phyloP scores from a whole-genome alignment of 768 basidiomycete species.

The Panaeolus cyanescens region DNA sequence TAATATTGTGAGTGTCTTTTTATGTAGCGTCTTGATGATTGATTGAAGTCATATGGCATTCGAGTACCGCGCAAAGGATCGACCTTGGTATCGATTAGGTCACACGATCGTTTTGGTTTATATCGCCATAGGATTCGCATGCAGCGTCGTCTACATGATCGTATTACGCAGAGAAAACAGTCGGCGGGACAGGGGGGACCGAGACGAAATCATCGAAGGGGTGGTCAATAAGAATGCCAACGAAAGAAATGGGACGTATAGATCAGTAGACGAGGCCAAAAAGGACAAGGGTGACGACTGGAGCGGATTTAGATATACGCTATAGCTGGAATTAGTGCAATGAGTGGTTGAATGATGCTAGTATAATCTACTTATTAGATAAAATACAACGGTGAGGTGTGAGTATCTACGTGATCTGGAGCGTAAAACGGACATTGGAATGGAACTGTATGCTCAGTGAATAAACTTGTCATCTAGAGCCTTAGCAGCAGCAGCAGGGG shows the following conservation, averaged over 20 bases:
- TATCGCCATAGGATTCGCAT: slow-evolving; percentile 64
- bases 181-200: slow-evolving; percentile 62
- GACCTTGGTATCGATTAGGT: slow-evolving; percentile 69
- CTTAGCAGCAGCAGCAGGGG: slow-evolving; percentile 42
- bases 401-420: slow-evolving; percentile 7
- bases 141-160: slow-evolving; percentile 47
- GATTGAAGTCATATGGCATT: background rate
- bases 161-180: slow-evolving; percentile 60
- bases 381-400: slow-evolving; percentile 26
- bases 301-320: slow-evolving; percentile 75
- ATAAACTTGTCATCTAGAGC: slow-evolving; percentile 25
- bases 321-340: slow-evolving; percentile 27
- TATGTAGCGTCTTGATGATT: background rate
- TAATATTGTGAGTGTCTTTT: slow-evolving; percentile 52
- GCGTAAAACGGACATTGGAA: background rate
- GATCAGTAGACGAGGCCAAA: slow-evolving; percentile 57
- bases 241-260: slow-evolving; percentile 54
- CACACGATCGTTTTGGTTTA: slow-evolving; percentile 73
- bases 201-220: slow-evolving; percentile 65
- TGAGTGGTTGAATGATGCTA: slow-evolving; percentile 22
- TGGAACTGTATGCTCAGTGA: slow-evolving; percentile 12
- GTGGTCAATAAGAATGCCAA: slow-evolving; percentile 43
- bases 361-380: slow-evolving; percentile 23
- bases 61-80: slow-evolving; percentile 65
- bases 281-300: slow-evolving; percentile 68